These are phyloP conservation scores for Solanum chmielewskii DNA, from an alignment of 257 asterid genomes.

Conservation along the genomic window DNA sequence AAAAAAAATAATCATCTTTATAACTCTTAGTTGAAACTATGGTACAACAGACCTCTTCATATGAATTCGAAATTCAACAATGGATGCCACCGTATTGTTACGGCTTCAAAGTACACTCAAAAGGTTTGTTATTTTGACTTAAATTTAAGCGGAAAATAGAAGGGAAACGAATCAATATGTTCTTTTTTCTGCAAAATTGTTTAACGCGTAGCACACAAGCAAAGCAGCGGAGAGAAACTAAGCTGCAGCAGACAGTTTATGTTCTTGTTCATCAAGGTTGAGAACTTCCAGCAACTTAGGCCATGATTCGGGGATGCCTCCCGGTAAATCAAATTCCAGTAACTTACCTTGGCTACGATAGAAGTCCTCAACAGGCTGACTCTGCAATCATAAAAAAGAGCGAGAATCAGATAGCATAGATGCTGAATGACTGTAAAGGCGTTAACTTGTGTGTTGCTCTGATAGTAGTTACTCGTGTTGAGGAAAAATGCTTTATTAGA, in stretches of 20 bases:
- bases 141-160: not conserved
- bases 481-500: not conserved
- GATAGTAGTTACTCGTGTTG: not conserved
- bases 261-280: constrained; percentile 73
- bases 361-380: constrained; percentile 84
- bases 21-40: constrained; percentile 1
- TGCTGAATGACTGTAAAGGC: not conserved
- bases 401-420: not conserved
- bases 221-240: constrained; percentile 15
- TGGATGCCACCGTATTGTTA: constrained; percentile 9
- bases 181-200: constrained; percentile 41
- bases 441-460: not conserved
- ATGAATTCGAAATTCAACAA: not conserved
- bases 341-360: constrained; percentile 60
- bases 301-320: constrained; percentile 91
- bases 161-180: not conserved
- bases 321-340: constrained; percentile 77
- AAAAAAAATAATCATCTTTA: not conserved
- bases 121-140: not conserved
- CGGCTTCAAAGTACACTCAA: constrained; percentile 10
- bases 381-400: constrained; percentile 30
- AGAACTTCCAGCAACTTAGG: constrained; percentile 84
- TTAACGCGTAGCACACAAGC: constrained; percentile 16
- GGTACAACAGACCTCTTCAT: constrained; percentile 20
- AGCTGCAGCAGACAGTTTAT: constrained; percentile 55